Conservation (phyloP, 2,329 filamentous ascomycete species). For the Amphichorda felina region DNA sequence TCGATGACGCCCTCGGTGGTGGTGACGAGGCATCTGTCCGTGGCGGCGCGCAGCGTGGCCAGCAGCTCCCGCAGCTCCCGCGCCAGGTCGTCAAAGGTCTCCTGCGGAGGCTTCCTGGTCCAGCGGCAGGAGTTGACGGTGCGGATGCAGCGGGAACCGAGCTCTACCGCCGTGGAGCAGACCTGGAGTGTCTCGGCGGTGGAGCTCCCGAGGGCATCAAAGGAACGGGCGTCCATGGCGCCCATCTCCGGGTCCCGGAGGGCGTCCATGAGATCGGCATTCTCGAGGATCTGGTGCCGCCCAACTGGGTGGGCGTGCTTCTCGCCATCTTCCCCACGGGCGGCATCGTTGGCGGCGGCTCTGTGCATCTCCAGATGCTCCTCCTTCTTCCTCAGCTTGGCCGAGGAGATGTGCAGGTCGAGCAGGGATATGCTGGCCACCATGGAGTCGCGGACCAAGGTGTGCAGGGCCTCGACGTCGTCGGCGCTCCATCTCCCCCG, state of each 20-base stretch:
- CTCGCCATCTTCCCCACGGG: not conserved
- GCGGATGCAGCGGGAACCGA: slow-evolving; percentile 12
- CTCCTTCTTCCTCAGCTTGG: slow-evolving; percentile 10
- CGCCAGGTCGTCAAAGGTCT: slow-evolving; percentile 10
- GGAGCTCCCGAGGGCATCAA: slow-evolving; percentile 16
- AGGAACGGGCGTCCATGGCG: slow-evolving; percentile 16
- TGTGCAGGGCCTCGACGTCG: slow-evolving; percentile 25
- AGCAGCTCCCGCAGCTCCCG: slow-evolving; percentile 10
- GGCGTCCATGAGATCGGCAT: slow-evolving; percentile 19
- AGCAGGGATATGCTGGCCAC: slow-evolving; percentile 21
- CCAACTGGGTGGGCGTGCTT: slow-evolving; percentile 6
- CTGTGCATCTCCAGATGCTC: slow-evolving; percentile 5
- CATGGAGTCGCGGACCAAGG: slow-evolving; percentile 21
- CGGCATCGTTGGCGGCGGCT: not conserved
- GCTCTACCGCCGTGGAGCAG: slow-evolving; percentile 10
- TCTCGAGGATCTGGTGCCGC: slow-evolving; percentile 16
- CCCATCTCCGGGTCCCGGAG: slow-evolving; percentile 23
- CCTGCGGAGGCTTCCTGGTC: slow-evolving; percentile 10
- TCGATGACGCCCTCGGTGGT: slow-evolving; percentile 27
- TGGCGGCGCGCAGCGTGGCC: slow-evolving; percentile 13
- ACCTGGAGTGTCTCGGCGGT: slow-evolving; percentile 13
- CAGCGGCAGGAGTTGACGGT: slow-evolving; percentile 17
- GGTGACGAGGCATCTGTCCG: slow-evolving; percentile 12
- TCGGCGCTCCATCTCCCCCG: slow-evolving; percentile 30
- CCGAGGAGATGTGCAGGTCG: slow-evolving; percentile 27